Conservation (phyloP, 345 rosid genomes). For the Sisymbrium altissimum region DNA sequence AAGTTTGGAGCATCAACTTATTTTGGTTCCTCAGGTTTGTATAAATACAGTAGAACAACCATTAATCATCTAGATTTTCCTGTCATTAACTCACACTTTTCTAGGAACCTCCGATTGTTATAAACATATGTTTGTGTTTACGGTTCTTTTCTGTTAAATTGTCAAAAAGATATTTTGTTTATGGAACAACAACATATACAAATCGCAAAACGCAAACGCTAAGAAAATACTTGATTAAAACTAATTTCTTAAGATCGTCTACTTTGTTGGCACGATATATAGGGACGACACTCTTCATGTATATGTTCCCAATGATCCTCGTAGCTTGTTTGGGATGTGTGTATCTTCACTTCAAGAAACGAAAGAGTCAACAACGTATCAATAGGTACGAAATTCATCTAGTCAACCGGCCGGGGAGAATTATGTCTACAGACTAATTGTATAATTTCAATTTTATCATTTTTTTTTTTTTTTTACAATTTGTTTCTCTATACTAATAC, state of each 20-base stretch:
- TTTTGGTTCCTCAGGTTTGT: conserved; percentile 59
- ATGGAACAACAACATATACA: neutral
- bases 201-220: neutral
- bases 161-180: neutral
- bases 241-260: neutral
- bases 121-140: neutral
- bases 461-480: neutral
- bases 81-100: neutral
- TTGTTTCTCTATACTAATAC: neutral
- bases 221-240: too few species aligned
- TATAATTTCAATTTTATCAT: neutral
- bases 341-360: conserved; percentile 50
- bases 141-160: too few species aligned
- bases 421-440: neutral
- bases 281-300: conserved; percentile 51
- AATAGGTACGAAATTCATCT: conserved; percentile 2
- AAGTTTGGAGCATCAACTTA: conserved; percentile 41
- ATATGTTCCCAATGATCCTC: conserved; percentile 57
- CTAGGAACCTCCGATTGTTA: neutral
- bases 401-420: neutral
- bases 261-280: neutral
- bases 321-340: conserved; percentile 53
- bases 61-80: neutral
- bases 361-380: neutral
- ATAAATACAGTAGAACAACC: too few species aligned